phyloP scores from a whole-genome alignment of 352 stramenopile genomes.

The Globisporangium apiculatum region DNA sequence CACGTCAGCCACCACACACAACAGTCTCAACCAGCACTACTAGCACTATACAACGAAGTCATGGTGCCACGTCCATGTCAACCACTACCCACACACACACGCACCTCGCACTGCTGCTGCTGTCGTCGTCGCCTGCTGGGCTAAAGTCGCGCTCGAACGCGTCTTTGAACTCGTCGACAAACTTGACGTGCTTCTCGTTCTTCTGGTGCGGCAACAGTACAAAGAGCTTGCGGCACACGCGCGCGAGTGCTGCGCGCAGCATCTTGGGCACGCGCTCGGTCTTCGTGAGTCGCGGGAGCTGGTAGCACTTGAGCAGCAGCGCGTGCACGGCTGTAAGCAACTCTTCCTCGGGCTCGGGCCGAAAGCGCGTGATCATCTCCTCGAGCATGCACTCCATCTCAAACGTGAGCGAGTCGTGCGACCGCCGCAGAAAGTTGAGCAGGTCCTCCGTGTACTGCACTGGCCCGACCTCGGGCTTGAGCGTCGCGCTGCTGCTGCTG shows the following conservation, averaged over 20 bases:
- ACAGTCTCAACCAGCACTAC: too few relatives aligned
- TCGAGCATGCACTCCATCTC: constrained; percentile 98
- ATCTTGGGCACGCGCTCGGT: constrained; percentile 82
- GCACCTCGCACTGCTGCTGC: constrained; percentile 8
- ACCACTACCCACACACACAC: background rate
- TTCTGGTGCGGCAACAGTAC: constrained; percentile 71
- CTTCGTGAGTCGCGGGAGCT: constrained; percentile 73
- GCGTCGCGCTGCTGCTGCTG: constrained; percentile 19
- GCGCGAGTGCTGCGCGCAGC: constrained; percentile 84
- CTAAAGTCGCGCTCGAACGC: constrained; percentile 85
- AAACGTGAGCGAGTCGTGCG: constrained; percentile 83
- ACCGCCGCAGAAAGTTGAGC: constrained; percentile 93
- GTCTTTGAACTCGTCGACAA: constrained; percentile 84
- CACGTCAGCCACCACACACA: background rate
- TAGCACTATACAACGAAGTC: too few relatives aligned
- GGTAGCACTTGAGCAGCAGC: constrained; percentile 93
- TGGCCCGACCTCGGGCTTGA: constrained; percentile 69
- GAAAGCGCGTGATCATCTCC: constrained; percentile 97
- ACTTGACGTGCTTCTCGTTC: constrained; percentile 83
- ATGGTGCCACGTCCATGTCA: too few relatives aligned
- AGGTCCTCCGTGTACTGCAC: constrained; percentile 90
- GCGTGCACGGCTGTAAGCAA: constrained; percentile 94
- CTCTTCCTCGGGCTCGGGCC: constrained; percentile 96
- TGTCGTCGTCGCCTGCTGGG: constrained; percentile 20
- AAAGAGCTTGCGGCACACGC: constrained; percentile 93